Evolutionary conservation across 2,329 filamentous ascomycete species (phyloP).

Genomic region (Rhynchosporium graminicola): DNA sequence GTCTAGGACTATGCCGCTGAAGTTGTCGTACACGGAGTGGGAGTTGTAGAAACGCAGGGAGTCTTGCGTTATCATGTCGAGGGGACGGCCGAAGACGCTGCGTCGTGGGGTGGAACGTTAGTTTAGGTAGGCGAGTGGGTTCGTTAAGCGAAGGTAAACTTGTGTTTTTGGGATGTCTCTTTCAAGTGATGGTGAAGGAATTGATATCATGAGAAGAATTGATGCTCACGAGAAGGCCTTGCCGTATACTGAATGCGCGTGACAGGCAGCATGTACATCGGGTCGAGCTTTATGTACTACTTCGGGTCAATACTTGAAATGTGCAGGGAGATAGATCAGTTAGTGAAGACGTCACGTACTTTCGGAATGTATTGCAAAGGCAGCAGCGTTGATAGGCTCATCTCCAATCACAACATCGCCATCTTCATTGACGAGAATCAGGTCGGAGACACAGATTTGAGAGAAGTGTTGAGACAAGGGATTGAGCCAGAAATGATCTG

Average conservation of each 20-base stretch:
- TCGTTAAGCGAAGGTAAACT: background rate
- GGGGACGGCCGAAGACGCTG: constrained; percentile 50
- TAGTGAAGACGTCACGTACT: constrained; percentile 29
- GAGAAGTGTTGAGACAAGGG: constrained; percentile 65
- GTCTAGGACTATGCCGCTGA: constrained; percentile 54
- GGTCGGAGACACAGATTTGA: constrained; percentile 60
- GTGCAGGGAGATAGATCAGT: background rate
- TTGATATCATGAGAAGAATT: too few relatives aligned
- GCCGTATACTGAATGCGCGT: constrained; percentile 57
- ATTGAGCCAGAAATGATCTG: constrained; percentile 54
- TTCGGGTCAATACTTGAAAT: background rate
- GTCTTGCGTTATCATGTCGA: constrained; percentile 52
- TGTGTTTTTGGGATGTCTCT: too few relatives aligned
- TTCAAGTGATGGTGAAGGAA: too few relatives aligned
- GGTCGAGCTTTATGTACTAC: constrained; percentile 58
- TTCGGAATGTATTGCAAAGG: constrained; percentile 49
- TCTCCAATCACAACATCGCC: constrained; percentile 66
- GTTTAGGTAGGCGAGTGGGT: background rate
- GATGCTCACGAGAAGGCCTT: constrained; percentile 53
- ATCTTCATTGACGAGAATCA: constrained; percentile 63
- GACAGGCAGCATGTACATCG: constrained; percentile 57
- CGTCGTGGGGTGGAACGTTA: background rate
- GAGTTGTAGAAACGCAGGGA: constrained; percentile 53
- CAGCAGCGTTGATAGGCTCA: constrained; percentile 48
- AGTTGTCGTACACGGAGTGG: constrained; percentile 44